phyloP scores from a whole-genome alignment of 2,329 filamentous ascomycete species.

The Cercospora sesami region DNA sequence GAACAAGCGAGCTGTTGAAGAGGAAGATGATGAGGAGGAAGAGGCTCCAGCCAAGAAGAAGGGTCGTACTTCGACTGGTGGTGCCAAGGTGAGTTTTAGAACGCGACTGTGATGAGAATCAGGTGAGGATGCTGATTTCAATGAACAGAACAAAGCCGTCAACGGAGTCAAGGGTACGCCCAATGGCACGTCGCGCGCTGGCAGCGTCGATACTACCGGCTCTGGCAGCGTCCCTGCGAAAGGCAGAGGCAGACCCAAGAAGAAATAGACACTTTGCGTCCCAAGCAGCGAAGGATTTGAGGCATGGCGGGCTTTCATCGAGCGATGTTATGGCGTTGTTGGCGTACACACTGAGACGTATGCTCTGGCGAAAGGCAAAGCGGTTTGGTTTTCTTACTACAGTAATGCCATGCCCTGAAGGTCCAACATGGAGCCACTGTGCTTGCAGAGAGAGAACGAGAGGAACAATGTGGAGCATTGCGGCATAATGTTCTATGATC shows the following conservation, averaged over 20 bases:
- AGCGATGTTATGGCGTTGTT: background rate
- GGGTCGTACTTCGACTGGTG: constrained; percentile 66
- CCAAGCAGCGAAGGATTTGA: background rate
- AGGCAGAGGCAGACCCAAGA: constrained; percentile 47
- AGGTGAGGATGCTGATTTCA: constrained; percentile 14
- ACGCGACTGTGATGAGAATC: no score
- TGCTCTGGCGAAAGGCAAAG: background rate
- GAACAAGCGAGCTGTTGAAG: constrained; percentile 72
- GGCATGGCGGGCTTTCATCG: background rate
- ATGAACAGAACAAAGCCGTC: constrained; percentile 79
- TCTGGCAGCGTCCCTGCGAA: constrained; percentile 51
- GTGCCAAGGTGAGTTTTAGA: constrained; percentile 66
- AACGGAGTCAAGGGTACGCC: constrained; percentile 85
- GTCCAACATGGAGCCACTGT: background rate
- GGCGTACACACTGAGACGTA: background rate
- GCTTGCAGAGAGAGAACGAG: background rate
- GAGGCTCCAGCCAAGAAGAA: constrained; percentile 88
- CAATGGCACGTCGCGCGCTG: constrained; percentile 76
- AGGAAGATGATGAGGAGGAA: constrained; percentile 79
- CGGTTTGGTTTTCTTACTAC: background rate
- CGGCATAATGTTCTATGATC: background rate
- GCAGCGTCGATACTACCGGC: constrained; percentile 77
- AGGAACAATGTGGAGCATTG: background rate
- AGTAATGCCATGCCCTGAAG: background rate
- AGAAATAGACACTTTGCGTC: constrained; percentile 24